Base-by-base conservation (phyloP, 139 green algal species). In the Chlamydomonas sp. region DNA sequence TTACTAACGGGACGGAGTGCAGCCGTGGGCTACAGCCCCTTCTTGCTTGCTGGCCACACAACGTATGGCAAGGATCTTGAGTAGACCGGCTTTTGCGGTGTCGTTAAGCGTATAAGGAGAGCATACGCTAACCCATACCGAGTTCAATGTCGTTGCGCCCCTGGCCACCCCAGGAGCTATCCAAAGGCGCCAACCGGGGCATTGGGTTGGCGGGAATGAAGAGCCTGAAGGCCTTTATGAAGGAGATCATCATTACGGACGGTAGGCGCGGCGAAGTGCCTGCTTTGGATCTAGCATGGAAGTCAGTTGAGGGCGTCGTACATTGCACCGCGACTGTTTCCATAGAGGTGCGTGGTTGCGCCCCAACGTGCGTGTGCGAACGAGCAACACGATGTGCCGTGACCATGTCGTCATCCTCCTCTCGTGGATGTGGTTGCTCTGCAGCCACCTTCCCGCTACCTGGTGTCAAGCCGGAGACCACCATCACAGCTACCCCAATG, bases 131-230 rank as follows among this genome's bases (percentile, higher is more conserved):
- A 49, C 31, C 31, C 31, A 49, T 49, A 49, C 31, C 31, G 31
- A 49, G 0, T 49, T 49, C 0, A 49, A 49, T 49, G 31, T 49
- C 31, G 31, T 49, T 49, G 31, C 31, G 31, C 31, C 31, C 31
- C 31, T 49, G 9, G 66, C 66, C 12, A 71, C 66, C 10, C 10
- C 84, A 93, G 87, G 90, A 93, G 80, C 78, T 93, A 69, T 76
- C 83, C 14, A 83, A 73, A 4, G 57, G 76, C 57, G 66, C 57
- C 1, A 89, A 92, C 60, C 58, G 74, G 20, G 62, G 71, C 7
- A 31, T 95, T 0, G 91, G 89, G 1, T 58, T 95, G 66, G 75
- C 78, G 2, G 83, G 91, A 12, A 96, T 96, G 90, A 93, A 96
- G 86, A 64, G 17, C 1, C 69, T 96, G 3, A 90, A 90, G 74